Percentiles rank a stretch among this genome's conserved stretches.
Evolutionary conservation across 202 grass and related monocot species (phyloP).

Genomic region (Bolboschoenoplectus hybrid): DNA sequence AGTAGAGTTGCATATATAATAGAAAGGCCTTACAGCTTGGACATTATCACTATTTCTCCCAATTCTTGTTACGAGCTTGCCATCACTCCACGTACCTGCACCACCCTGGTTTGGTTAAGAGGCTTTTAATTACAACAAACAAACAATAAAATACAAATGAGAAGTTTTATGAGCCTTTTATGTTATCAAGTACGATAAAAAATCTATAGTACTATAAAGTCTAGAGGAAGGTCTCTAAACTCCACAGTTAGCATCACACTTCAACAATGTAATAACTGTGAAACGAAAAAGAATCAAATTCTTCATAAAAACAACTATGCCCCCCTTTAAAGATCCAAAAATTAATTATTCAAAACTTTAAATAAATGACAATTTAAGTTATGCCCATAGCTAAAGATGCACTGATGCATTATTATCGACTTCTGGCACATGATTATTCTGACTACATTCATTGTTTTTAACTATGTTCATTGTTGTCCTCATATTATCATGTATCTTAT

Average conservation of each 20-base stretch:
- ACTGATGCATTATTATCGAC: neutral
- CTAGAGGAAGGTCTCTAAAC: neutral
- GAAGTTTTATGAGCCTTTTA: neutral
- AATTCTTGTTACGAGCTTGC: conserved; percentile 96
- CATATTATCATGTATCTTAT: neutral
- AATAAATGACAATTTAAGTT: neutral
- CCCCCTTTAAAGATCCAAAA: neutral
- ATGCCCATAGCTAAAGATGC: neutral
- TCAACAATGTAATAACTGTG: neutral
- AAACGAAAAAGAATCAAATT: neutral
- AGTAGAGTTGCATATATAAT: neutral
- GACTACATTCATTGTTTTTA: neutral
- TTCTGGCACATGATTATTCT: neutral
- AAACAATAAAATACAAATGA: neutral
- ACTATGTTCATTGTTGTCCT: neutral
- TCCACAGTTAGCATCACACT: neutral
- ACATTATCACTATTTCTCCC: conserved; percentile 92
- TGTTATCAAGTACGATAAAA: neutral
- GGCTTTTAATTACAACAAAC: conserved; percentile 38
- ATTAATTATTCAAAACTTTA: conserved; percentile 12
- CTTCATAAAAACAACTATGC: neutral
- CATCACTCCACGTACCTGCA: conserved; percentile 99
- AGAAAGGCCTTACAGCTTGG: conserved; percentile 80
- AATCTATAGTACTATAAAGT: neutral
- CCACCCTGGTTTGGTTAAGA: conserved; percentile 96